phyloP scores from a whole-genome alignment of 169 alveolate genomes.

The Miamiensis avidus region DNA sequence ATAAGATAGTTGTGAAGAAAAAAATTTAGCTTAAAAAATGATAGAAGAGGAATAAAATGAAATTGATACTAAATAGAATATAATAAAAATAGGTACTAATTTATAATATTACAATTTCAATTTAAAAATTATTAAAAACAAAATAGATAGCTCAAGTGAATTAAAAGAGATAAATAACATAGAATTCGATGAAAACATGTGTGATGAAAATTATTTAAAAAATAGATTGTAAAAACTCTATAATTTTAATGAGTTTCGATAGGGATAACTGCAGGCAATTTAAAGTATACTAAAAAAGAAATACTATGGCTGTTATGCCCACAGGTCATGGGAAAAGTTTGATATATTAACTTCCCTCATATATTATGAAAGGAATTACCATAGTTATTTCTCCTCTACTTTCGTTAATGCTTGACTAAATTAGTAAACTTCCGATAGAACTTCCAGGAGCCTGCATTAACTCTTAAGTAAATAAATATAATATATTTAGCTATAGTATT shows the following conservation, averaged over 20 bases:
- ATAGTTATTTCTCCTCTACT: conserved; percentile 88
- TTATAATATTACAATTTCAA: no score
- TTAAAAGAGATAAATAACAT: conserved; percentile 34
- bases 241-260: conserved; percentile 68
- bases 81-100: no score
- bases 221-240: conserved; percentile 39
- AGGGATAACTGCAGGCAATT: conserved; percentile 84
- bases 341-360: conserved; percentile 62
- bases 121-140: no score
- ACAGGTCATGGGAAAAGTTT: conserved; percentile 73
- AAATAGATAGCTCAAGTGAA: no score
- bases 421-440: conserved; percentile 74
- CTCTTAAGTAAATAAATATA: conserved; percentile 43
- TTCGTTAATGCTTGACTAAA: conserved; percentile 88
- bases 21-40: not conserved
- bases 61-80: no score
- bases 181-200: conserved; percentile 26
- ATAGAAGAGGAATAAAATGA: not conserved
- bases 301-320: conserved; percentile 57
- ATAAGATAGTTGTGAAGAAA: not conserved
- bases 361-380: conserved; percentile 79
- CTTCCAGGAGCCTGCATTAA: conserved; percentile 84
- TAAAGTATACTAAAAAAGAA: conserved; percentile 62
- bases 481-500: no score
- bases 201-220: not conserved